Base-by-base conservation (phyloP, 1,284 basidiomycete species). In the Boletus sp. region DNA sequence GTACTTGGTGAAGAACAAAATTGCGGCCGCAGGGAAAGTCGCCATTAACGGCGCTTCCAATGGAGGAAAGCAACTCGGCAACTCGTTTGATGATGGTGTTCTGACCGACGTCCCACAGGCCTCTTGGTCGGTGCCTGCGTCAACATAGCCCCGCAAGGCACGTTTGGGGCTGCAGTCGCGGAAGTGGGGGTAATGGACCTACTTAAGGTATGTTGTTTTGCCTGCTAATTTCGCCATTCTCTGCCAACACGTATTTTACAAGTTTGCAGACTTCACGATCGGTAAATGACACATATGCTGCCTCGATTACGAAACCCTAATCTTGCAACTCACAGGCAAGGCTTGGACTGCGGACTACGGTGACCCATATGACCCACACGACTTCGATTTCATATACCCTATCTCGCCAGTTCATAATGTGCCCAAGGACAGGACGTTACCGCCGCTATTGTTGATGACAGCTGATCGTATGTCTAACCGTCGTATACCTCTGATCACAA, bases 261-360 rank as follows among this genome's bases (percentile, higher is more conserved):
- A 88, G 79, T 91, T 88, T 67, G 76, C 82, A 39, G 78, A 84
- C 58, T 91, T 85, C 58, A 90, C 88, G 0, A 87, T 88, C 44
- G 88, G 82, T 78, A 48, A 51, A 66, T 59, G 23, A 35, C 29
- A 26, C 14, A 46, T 29, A 37, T 22, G 17, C 23, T n/a, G 8
- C 17, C 9, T 30, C 14, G 4, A 30, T 30, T 13, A 40, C 35
- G 44, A 27, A 30, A 52, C 38, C 17, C 48, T 51, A 47, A 54
- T 49, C 37, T 43, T 19, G 44, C 36, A n/a, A 40, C 25, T 35
- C 40, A 8, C 50, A 78, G 85, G 88, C 36, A 76, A 77, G 49
- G 84, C 85, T 1, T 94, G 91, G 91, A 79, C 74, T 2, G 78
- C 82, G 17, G 91, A 92, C 66, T 92, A 85, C 57, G 90, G 90